A percentile compares a stretch with the other conserved stretches of the same genome.
Evolutionary conservation across 306 rosid species (phyloP).

Genomic region (Malus sylvestris): DNA sequence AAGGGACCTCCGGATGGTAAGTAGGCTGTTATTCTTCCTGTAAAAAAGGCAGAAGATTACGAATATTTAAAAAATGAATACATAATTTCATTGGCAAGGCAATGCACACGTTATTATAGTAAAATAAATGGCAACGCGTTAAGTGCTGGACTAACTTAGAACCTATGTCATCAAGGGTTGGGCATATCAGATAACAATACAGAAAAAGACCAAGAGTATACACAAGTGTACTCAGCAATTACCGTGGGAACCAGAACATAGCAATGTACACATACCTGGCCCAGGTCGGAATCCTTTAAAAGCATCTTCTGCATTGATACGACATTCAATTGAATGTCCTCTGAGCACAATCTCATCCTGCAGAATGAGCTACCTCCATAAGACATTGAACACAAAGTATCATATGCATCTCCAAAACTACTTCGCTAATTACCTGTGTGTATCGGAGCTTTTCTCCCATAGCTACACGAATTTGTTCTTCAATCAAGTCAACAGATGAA

Average conservation of each 20-base stretch:
- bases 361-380: slow-evolving; percentile 8
- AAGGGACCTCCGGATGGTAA: slow-evolving; percentile 96
- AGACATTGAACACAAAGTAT: slow-evolving; percentile 15
- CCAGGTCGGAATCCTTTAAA: slow-evolving; percentile 96
- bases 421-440: slow-evolving; percentile 55
- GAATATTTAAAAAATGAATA: background rate
- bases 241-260: background rate
- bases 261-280: slow-evolving; percentile 52
- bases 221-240: background rate
- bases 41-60: slow-evolving; percentile 9
- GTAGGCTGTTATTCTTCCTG: slow-evolving; percentile 96
- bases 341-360: slow-evolving; percentile 93
- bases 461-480: slow-evolving; percentile 95
- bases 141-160: background rate
- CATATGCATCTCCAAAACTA: slow-evolving; percentile 5
- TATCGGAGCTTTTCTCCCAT: slow-evolving; percentile 81
- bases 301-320: slow-evolving; percentile 98
- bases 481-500: slow-evolving; percentile 89
- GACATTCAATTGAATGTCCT: slow-evolving; percentile 97
- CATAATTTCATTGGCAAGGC: background rate
- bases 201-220: background rate
- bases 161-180: background rate
- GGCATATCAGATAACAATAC: background rate
- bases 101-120: background rate
- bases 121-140: background rate